These are phyloP conservation scores for Colletotrichum tropicicola DNA, from an alignment of 2,329 filamentous ascomycete species.

Conservation along the genomic window DNA sequence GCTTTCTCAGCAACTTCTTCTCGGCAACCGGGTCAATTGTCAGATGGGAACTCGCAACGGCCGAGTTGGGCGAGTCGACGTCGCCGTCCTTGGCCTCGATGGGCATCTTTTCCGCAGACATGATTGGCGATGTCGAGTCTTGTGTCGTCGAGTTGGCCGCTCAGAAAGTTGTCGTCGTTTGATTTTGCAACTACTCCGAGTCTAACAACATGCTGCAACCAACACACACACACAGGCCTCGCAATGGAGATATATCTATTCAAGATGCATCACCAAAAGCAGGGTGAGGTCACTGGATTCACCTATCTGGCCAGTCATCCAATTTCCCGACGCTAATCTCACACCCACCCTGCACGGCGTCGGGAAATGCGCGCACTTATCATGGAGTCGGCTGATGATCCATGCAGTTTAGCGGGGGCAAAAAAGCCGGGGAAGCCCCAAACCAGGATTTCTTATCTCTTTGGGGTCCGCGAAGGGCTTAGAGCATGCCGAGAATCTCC, in stretches of 20 bases:
- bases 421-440: constrained; percentile 1
- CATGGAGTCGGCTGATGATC: constrained; percentile 11
- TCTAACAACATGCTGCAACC: neutral
- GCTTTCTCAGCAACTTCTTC: constrained; percentile 34
- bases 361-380: constrained; percentile 16
- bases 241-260: constrained; percentile 21
- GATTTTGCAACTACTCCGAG: neutral
- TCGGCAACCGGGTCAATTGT: constrained; percentile 26
- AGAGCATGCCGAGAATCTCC: constrained; percentile 7
- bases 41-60: neutral
- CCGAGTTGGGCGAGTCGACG: neutral
- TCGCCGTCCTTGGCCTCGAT: constrained; percentile 17
- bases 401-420: constrained; percentile 12
- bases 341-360: neutral
- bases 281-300: constrained; percentile 23
- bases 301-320: constrained; percentile 10
- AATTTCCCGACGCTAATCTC: constrained; percentile 14
- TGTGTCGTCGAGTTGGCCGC: neutral
- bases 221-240: neutral
- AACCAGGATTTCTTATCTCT: constrained; percentile 14
- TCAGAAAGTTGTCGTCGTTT: neutral
- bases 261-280: neutral
- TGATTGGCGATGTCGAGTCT: neutral
- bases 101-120: constrained; percentile 19
- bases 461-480: neutral